Conservation (phyloP, 2,329 filamentous ascomycete genomes). For the Trichoderma simmonsii region DNA sequence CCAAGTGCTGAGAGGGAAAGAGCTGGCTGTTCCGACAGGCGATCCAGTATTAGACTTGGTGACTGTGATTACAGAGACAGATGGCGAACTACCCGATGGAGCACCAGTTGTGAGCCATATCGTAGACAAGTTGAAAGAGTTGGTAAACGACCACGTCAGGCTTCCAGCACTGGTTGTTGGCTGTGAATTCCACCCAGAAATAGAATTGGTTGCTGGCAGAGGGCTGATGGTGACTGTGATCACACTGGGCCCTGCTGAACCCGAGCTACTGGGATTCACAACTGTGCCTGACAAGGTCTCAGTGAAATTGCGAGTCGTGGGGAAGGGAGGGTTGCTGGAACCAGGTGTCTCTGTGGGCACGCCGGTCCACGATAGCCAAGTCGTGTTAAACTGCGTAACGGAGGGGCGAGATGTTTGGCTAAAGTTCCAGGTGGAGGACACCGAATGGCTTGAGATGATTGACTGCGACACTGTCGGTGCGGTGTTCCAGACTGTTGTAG, state of each 20-base stretch:
- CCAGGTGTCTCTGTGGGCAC: neutral
- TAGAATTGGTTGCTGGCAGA: slow-evolving; percentile 13
- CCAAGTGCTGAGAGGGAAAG: neutral
- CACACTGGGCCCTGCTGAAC: neutral
- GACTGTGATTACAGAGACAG: neutral
- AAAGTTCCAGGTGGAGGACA: neutral
- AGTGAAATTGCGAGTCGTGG: slow-evolving; percentile 10
- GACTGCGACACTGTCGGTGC: slow-evolving; percentile 14
- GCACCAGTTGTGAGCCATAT: neutral
- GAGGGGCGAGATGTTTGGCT: neutral
- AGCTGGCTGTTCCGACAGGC: neutral
- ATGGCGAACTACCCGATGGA: neutral
- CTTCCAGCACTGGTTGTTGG: neutral
- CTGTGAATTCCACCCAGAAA: neutral
- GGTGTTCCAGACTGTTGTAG: slow-evolving; percentile 1
- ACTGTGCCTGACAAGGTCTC: slow-evolving; percentile 5
- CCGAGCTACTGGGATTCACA: neutral
- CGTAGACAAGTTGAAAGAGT: slow-evolving; percentile 12
- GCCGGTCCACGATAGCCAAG: slow-evolving; percentile 4
- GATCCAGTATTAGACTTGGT: neutral
- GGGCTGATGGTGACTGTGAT: slow-evolving; percentile 14
- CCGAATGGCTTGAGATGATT: slow-evolving; percentile 1
- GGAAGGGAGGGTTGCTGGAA: slow-evolving; percentile 9
- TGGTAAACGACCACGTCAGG: slow-evolving; percentile 11
- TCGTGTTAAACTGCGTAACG: neutral